These are phyloP conservation scores for Rhododendron ferrugineum DNA, from an alignment of 148 eudicot genomes.

Conservation along the genomic window DNA sequence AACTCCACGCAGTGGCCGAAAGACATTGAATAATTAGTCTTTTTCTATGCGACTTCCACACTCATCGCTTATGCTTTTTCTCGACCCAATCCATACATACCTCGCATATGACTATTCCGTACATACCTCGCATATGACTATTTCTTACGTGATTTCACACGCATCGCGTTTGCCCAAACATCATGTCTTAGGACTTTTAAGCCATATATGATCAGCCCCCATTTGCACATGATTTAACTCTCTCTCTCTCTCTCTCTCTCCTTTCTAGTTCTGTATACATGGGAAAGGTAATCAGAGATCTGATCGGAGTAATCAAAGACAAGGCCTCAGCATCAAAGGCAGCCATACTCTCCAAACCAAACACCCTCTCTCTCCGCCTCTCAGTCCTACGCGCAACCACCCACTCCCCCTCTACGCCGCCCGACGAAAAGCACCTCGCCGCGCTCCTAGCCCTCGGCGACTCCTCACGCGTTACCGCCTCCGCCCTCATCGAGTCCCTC, in stretches of 20 bases:
- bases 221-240: background rate
- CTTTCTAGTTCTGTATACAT: too few relatives aligned
- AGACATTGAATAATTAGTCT: too few relatives aligned
- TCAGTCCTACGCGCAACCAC: conserved; percentile 65
- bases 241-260: background rate
- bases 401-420: conserved; percentile 47
- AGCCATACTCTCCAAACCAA: conserved; percentile 20
- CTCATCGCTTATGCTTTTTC: too few relatives aligned
- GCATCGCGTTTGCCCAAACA: background rate
- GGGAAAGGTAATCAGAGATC: background rate
- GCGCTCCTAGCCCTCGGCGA: conserved; percentile 55
- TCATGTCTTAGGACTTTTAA: too few relatives aligned
- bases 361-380: conserved; percentile 38
- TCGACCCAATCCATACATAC: too few relatives aligned
- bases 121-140: too few relatives aligned
- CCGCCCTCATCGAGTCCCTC: conserved; percentile 38
- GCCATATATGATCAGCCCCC: too few relatives aligned
- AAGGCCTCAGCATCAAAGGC: background rate
- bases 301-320: background rate
- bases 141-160: too few relatives aligned
- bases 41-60: too few relatives aligned
- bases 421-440: conserved; percentile 43
- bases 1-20: accelerated
- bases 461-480: conserved; percentile 36
- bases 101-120: too few relatives aligned